Conservation (phyloP, 139 green algal species). For the Haematococcus lacustris region DNA sequence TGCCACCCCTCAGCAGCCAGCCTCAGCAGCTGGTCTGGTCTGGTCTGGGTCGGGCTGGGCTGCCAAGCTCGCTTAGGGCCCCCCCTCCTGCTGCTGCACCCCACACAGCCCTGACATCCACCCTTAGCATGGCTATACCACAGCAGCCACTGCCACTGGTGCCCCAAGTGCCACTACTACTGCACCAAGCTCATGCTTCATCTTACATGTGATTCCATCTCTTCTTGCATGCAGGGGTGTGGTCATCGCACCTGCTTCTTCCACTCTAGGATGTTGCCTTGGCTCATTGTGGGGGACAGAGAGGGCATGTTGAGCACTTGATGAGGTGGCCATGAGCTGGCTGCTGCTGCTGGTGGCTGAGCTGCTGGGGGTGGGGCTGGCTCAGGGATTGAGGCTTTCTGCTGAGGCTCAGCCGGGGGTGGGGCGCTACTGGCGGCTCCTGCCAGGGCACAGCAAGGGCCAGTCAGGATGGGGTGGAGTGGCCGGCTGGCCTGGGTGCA, state of each 20-base stretch:
- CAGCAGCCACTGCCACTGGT: neutral
- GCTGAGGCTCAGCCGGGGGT: neutral
- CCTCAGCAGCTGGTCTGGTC: no score
- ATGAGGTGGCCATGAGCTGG: conserved; percentile 33
- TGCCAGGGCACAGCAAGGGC: neutral
- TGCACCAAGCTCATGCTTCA: no score
- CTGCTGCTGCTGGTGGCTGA: neutral
- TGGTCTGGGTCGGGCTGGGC: no score
- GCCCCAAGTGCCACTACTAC: neutral
- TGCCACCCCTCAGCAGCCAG: no score
- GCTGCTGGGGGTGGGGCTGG: conserved; percentile 1
- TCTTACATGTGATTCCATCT: neutral
- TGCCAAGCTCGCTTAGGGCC: no score
- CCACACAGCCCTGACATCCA: no score
- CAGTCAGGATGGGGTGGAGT: neutral
- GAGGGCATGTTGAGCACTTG: conserved; percentile 80
- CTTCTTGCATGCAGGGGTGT: neutral
- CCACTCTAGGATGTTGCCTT: conserved; percentile 89
- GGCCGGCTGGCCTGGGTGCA: neutral
- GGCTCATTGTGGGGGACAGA: conserved; percentile 89
- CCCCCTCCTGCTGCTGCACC: no score
- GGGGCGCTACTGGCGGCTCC: neutral
- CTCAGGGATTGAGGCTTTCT: neutral
- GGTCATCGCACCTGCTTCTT: conserved; percentile 79
- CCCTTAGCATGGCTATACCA: neutral